Base-by-base conservation (phyloP, 805 yeast genomes). In the Geotrichum ghanense region DNA sequence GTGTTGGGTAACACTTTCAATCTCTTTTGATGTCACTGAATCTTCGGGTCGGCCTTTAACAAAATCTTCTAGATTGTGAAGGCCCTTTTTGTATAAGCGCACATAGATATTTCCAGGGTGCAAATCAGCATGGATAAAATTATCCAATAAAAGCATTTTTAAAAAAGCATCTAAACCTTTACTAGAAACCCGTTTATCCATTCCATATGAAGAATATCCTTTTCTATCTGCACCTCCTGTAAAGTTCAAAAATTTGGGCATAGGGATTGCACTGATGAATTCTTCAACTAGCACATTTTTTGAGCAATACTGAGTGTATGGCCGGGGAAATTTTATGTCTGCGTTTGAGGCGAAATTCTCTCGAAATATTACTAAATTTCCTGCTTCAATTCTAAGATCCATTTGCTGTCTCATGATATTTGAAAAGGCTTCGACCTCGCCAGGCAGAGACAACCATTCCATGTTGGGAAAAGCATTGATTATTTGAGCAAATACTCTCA, bases 401-500 rank as follows among this genome's bases (percentile, higher is more conserved):
- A 92, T 67, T 63, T 92, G 99, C 44, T 86, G 62, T 35, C 79
- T 78, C 97, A 92, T 90, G 68, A 92, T 72, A 0, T 78, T 68
- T 1, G 86, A 74, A 60, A 92, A 92, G 57, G 89, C 92, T 40
- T 80, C 83, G 2, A 90, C 97, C 62, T 92, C 98, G 50, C 82
- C 90, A 0, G 97, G 98, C 43, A 92, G 67, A 2, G 96, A 85
- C 3, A 92, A 70, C 99, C 99, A 92, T 60, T 92, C 97, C 95
- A 92, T 86, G 0, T 95, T 87, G 3, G 99, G 99, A 3, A 92
- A 67, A 3, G 60, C 56, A 56, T 89, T 80, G 45, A 92, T 75
- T 1, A 72, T 46, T 41, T 65, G 63, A 2, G 98, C 98, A 58
- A 89, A 83, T 52, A 82, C 76, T 22, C 64, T 67, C 96, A 92